These are phyloP conservation scores for Isochrysis galbana DNA, from an alignment of 78 protist genomes.

Conservation along the genomic window DNA sequence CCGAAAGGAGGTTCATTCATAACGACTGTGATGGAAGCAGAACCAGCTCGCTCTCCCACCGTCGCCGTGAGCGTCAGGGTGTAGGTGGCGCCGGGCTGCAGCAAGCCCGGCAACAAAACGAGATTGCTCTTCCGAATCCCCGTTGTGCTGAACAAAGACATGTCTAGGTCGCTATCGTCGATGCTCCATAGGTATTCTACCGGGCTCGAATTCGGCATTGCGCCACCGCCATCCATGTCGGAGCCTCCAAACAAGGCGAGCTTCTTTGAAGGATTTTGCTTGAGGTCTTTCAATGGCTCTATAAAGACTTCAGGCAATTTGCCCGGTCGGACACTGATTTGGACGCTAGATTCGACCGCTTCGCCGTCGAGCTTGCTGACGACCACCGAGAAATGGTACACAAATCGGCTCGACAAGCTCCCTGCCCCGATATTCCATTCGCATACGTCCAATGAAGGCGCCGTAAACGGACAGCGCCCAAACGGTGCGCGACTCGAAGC, in stretches of 20 bases:
- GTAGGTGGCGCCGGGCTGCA: neutral
- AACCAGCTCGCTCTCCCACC: neutral
- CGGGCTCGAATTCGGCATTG: neutral
- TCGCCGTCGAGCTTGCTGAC: too few species aligned
- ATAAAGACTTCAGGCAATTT: neutral
- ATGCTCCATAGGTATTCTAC: neutral
- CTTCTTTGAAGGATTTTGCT: neutral
- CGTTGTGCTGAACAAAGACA: neutral
- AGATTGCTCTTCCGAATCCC: neutral
- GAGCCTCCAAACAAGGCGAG: neutral
- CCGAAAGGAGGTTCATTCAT: neutral
- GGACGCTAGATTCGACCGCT: neutral
- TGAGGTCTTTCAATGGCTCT: neutral
- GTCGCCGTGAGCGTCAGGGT: neutral
- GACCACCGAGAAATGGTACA: neutral
- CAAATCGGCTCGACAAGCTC: neutral
- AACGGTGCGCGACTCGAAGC: neutral
- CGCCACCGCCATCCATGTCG: neutral
- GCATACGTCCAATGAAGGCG: neutral
- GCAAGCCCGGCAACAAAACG: neutral
- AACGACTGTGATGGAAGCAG: neutral
- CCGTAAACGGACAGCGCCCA: neutral
- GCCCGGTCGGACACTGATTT: neutral
- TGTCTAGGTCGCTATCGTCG: neutral
- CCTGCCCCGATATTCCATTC: neutral